Conservation (phyloP, 1,139 yeast species). For the Yamadazyma triangularis region DNA sequence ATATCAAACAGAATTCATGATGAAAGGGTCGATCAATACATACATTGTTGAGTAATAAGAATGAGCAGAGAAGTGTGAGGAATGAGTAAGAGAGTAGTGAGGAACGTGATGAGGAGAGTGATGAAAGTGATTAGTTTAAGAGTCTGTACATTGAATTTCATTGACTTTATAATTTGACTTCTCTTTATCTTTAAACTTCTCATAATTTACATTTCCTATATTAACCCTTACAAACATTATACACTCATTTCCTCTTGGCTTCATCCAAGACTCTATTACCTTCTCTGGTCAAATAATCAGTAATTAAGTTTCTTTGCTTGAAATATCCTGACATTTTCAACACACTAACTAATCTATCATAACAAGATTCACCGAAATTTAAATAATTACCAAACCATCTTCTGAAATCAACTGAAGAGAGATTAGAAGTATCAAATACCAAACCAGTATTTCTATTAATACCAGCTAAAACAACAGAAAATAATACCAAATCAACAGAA, state of each 20-base stretch:
- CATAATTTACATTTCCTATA: slow-evolving; percentile 11
- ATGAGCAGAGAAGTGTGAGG: too few species aligned
- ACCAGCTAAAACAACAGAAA: slow-evolving; percentile 63
- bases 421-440: slow-evolving; percentile 40
- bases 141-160: too few species aligned
- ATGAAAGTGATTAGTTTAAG: too few species aligned
- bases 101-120: too few species aligned
- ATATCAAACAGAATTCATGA: slow-evolving; percentile 7
- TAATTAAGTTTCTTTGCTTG: slow-evolving; percentile 36
- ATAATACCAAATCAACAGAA: slow-evolving; percentile 52
- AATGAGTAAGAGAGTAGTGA: too few species aligned
- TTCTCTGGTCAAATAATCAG: slow-evolving; percentile 33
- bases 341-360: slow-evolving; percentile 38
- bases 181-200: too few species aligned
- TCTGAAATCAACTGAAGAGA: slow-evolving; percentile 51
- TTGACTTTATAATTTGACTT: too few species aligned
- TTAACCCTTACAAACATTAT: too few species aligned
- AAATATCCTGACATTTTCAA: slow-evolving; percentile 42
- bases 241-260: not conserved
- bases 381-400: slow-evolving; percentile 51
- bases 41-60: slow-evolving; percentile 1
- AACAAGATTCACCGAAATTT: slow-evolving; percentile 50
- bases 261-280: slow-evolving; percentile 28
- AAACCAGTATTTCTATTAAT: slow-evolving; percentile 62
- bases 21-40: slow-evolving; percentile 2